Evolutionary conservation across 192 early-diverging fungal species (phyloP).

Genomic region (Mortierella antarctica): DNA sequence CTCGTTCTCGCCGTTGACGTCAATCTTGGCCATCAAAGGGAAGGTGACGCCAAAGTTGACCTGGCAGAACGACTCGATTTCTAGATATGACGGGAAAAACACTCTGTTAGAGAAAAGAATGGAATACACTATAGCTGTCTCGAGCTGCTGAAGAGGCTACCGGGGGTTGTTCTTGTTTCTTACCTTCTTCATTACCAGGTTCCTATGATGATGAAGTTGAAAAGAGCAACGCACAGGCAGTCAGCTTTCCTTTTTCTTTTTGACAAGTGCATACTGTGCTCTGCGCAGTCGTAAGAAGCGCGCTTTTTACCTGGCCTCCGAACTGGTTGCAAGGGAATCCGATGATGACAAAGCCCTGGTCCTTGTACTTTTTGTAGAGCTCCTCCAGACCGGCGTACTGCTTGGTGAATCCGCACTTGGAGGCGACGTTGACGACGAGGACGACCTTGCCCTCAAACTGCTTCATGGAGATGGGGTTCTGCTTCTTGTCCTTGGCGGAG

Average conservation of each 20-base stretch:
- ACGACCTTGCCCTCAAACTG: slow-evolving; percentile 79
- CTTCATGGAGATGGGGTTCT: slow-evolving; percentile 63
- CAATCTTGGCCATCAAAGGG: slow-evolving; percentile 88
- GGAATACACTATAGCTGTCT: background rate
- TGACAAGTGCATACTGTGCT: too few species aligned
- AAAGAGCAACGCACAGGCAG: too few species aligned
- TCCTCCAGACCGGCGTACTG: slow-evolving; percentile 81
- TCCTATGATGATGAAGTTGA: slow-evolving; percentile 28
- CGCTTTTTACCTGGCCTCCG: slow-evolving; percentile 67
- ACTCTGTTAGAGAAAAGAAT: background rate
- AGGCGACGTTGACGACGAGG: slow-evolving; percentile 91
- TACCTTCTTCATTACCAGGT: slow-evolving; percentile 63
- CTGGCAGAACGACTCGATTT: slow-evolving; percentile 70
- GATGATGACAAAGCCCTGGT: slow-evolving; percentile 81
- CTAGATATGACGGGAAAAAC: slow-evolving; percentile 15
- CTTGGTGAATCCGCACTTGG: slow-evolving; percentile 88
- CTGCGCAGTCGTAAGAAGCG: background rate
- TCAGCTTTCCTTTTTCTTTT: too few species aligned
- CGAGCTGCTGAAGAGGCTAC: too few species aligned
- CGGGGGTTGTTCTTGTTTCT: background rate
- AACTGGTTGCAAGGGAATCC: slow-evolving; percentile 97
- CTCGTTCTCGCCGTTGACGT: slow-evolving; percentile 82
- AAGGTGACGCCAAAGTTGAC: slow-evolving; percentile 84
- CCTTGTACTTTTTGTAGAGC: slow-evolving; percentile 73
- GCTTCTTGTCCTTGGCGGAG: slow-evolving; percentile 58